Evolutionary conservation across 169 alveolate genomes (phyloP).

Genomic region (Eimeria maxima): DNA sequence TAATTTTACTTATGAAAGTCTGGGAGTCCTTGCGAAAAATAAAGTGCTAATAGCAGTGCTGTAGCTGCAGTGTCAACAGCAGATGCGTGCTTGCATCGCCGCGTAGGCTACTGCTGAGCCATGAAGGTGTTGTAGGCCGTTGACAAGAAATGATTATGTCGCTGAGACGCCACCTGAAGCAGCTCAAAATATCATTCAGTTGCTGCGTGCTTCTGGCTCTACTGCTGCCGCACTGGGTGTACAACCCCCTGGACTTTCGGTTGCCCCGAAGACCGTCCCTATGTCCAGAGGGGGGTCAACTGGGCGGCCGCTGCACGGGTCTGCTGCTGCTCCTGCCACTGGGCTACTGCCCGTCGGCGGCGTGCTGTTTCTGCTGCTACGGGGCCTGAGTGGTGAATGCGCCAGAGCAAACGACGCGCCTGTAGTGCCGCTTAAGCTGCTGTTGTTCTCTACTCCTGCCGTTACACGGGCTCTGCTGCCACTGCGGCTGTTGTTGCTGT

Average conservation of each 20-base stretch:
- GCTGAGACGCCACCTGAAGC: not conserved
- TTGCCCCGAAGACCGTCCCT: conserved; percentile 40
- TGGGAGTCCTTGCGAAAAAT: not conserved
- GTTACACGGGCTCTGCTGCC: not conserved
- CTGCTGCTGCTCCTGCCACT: conserved; percentile 37
- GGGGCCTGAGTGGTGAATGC: conserved; percentile 67
- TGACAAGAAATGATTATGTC: not conserved
- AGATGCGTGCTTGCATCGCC: not conserved
- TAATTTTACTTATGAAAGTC: not conserved
- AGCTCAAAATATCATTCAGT: not conserved
- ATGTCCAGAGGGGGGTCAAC: not conserved
- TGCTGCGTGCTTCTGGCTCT: conserved; percentile 36
- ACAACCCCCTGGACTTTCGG: not conserved
- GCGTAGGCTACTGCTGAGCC: not conserved
- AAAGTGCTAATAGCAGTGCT: not conserved
- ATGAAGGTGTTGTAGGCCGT: not conserved
- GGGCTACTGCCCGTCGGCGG: conserved; percentile 20
- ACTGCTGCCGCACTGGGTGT: conserved; percentile 11
- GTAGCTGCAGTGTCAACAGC: not conserved
- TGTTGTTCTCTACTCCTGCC: not conserved
- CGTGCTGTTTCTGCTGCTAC: conserved; percentile 43
- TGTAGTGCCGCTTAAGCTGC: not conserved
- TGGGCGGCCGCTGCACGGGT: not conserved
- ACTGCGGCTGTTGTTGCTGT: conserved; percentile 49
- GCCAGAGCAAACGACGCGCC: conserved; percentile 68